phyloP scores from a whole-genome alignment of 306 rosid genomes.

The Quercus alba region DNA sequence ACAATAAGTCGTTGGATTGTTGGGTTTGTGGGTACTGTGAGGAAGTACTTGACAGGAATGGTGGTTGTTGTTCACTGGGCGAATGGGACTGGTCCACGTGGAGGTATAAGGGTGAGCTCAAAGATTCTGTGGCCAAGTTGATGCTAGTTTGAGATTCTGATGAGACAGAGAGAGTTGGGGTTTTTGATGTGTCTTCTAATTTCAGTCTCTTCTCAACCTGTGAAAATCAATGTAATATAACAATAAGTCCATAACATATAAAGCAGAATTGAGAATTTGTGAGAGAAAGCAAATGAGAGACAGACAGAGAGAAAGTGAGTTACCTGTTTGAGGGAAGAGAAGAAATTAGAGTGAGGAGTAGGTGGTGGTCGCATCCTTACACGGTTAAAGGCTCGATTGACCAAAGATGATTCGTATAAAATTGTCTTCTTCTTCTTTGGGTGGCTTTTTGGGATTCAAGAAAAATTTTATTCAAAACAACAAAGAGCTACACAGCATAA shows the following conservation, averaged over 20 bases:
- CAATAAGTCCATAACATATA: not conserved
- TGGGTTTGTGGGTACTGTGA: slow-evolving; percentile 37
- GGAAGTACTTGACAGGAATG: slow-evolving; percentile 52
- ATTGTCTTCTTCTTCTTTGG: not conserved
- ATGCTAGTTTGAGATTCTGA: slow-evolving; percentile 17
- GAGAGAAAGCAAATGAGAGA: not conserved
- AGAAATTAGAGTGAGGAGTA: slow-evolving; percentile 65
- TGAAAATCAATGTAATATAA: not conserved
- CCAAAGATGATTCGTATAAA: not conserved
- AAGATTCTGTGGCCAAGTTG: slow-evolving; percentile 21
- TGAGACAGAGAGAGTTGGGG: not conserved
- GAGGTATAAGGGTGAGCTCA: slow-evolving; percentile 59
- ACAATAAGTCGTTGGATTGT: not conserved
- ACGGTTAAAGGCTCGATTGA: not conserved
- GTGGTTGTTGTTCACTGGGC: slow-evolving; percentile 44
- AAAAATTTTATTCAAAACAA: no score
- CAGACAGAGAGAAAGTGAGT: not conserved
- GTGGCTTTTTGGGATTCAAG: no score
- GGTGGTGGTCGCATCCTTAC: slow-evolving; percentile 28
- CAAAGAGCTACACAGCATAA: no score
- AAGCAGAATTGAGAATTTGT: not conserved
- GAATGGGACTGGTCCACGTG: slow-evolving; percentile 32
- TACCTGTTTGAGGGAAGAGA: slow-evolving; percentile 76
- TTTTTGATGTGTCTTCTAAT: slow-evolving; percentile 38
- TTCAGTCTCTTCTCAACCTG: slow-evolving; percentile 83